Evolutionary conservation across 78 protist genomes (phyloP).

Genomic region (Dictyostelium citrinum): DNA sequence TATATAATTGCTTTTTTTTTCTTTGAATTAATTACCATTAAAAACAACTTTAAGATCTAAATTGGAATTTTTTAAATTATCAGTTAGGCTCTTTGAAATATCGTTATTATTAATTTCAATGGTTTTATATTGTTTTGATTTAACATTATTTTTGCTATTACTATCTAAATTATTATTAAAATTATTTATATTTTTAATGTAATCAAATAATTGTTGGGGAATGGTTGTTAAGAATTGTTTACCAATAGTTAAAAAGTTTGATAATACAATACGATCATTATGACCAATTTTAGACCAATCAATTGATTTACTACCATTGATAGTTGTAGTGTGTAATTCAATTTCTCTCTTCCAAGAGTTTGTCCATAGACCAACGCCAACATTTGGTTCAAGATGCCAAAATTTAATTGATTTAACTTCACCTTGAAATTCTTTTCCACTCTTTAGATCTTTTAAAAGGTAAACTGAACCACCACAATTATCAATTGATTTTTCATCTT

Average conservation of each 20-base stretch:
- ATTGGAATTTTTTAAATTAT: background rate
- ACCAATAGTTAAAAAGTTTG: conserved; percentile 52
- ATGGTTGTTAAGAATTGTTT: conserved; percentile 8
- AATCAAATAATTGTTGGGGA: background rate
- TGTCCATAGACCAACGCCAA: conserved; percentile 77
- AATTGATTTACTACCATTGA: background rate
- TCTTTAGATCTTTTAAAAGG: background rate
- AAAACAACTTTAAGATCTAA: background rate
- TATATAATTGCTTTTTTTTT: background rate
- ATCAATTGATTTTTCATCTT: background rate
- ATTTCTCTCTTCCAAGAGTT: conserved; percentile 61
- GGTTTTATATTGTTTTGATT: background rate
- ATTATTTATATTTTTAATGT: conserved; percentile 3
- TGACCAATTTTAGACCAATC: conserved; percentile 53
- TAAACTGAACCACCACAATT: background rate
- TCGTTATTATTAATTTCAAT: background rate
- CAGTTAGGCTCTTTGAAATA: background rate
- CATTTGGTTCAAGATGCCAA: conserved; percentile 81
- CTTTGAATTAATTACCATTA: background rate
- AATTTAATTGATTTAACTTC: conserved; percentile 9
- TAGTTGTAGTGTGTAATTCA: background rate
- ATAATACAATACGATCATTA: conserved; percentile 55
- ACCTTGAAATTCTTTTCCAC: conserved; percentile 39
- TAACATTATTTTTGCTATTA: background rate
- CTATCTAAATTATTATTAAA: background rate